Evolutionary conservation across 1,284 basidiomycete species (phyloP).

Genomic region (Ganoderma lingzhi): DNA sequence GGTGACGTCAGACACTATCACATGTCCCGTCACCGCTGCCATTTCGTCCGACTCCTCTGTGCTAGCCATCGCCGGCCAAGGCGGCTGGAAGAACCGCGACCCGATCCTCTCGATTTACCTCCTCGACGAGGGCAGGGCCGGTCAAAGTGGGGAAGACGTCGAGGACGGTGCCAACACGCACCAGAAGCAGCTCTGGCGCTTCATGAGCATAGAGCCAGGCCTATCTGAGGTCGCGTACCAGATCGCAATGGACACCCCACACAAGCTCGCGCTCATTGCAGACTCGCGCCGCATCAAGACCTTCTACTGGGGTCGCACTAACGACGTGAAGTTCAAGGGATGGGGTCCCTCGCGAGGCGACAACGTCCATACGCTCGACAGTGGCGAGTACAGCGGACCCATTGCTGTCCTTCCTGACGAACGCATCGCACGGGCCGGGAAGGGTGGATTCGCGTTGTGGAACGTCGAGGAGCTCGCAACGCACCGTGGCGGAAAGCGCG

Average conservation of each 20-base stretch:
- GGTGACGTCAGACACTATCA: slow-evolving; percentile 28
- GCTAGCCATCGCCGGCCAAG: slow-evolving; percentile 36
- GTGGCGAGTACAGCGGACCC: slow-evolving; percentile 37
- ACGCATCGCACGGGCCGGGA: slow-evolving; percentile 42
- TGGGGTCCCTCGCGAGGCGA: slow-evolving; percentile 21
- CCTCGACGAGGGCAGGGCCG: slow-evolving; percentile 29
- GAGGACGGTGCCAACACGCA: neutral
- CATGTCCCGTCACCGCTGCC: slow-evolving; percentile 30
- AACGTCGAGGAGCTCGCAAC: slow-evolving; percentile 43
- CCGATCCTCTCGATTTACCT: slow-evolving; percentile 40
- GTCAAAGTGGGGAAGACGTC: neutral
- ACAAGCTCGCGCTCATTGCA: slow-evolving; percentile 31
- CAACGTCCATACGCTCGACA: slow-evolving; percentile 44
- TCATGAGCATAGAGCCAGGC: slow-evolving; percentile 12
- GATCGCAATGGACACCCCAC: slow-evolving; percentile 15
- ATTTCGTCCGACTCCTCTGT: slow-evolving; percentile 38
- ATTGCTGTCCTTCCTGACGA: slow-evolving; percentile 38
- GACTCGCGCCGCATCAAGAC: slow-evolving; percentile 36
- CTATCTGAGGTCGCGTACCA: slow-evolving; percentile 14
- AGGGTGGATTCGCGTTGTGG: slow-evolving; percentile 43
- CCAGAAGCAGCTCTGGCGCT: slow-evolving; percentile 6
- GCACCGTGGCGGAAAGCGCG: slow-evolving; percentile 31
- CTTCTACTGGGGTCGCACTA: slow-evolving; percentile 21
- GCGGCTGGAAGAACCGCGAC: slow-evolving; percentile 45
- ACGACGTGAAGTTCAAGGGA: slow-evolving; percentile 18